phyloP scores from a whole-genome alignment of 257 asterid genomes.

The Scutellaria galericulata region DNA sequence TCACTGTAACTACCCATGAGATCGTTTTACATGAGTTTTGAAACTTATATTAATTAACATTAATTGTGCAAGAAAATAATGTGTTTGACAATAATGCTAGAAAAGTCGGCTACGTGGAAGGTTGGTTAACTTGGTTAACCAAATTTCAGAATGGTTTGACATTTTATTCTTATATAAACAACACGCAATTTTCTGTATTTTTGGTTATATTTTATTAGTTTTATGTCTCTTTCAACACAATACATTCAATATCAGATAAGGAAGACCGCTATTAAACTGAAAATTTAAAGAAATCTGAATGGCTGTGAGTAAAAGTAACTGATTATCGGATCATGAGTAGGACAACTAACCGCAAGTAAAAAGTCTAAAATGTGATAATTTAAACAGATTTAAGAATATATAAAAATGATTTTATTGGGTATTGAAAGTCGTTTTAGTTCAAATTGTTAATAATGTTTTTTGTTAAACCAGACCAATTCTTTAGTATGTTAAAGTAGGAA shows the following conservation, averaged over 20 bases:
- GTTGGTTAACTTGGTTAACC: constrained; percentile 37
- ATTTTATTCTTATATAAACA: background rate
- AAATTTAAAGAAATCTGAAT: background rate
- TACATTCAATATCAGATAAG: too few species aligned
- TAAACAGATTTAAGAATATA: too few species aligned
- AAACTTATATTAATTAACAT: background rate
- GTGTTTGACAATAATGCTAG: background rate
- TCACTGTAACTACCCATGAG: too few species aligned
- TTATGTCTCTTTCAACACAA: background rate
- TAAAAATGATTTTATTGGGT: too few species aligned
- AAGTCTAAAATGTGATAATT: too few species aligned
- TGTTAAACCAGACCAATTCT: too few species aligned
- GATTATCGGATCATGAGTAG: background rate
- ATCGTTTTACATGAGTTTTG: background rate
- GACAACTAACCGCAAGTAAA: background rate
- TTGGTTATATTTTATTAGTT: background rate
- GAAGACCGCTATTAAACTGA: background rate
- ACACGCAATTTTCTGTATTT: background rate
- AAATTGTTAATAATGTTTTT: too few species aligned
- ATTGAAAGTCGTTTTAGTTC: too few species aligned
- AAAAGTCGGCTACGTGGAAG: constrained; percentile 25
- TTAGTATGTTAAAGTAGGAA: too few species aligned
- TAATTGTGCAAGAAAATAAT: background rate
- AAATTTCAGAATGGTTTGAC: background rate
- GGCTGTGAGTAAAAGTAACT: background rate